Evolutionary conservation across 2,329 filamentous ascomycete species (phyloP).

Genomic region (Botryosphaeria dothidea): DNA sequence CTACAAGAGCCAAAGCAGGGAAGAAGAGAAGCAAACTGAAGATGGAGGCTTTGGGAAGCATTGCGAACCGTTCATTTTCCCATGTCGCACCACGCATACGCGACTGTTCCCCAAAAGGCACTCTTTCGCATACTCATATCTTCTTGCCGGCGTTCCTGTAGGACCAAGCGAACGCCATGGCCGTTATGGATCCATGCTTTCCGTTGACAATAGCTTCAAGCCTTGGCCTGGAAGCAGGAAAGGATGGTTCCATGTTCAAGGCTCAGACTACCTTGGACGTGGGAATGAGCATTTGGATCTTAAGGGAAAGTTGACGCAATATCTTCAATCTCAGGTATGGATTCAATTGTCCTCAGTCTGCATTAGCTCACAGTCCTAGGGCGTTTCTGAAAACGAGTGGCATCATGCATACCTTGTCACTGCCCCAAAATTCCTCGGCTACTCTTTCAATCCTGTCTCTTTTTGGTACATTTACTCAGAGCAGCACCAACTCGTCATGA

Average conservation of each 20-base stretch:
- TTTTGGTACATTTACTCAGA: conserved; percentile 76
- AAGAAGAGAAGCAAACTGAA: background rate
- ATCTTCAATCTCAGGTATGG: conserved; percentile 58
- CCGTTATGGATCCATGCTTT: conserved; percentile 57
- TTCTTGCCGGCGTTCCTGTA: conserved; percentile 68
- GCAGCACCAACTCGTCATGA: conserved; percentile 58
- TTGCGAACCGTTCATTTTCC: conserved; percentile 55
- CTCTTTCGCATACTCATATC: conserved; percentile 69
- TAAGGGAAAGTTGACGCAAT: conserved; percentile 62
- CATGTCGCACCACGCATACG: conserved; percentile 65
- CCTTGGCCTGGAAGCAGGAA: conserved; percentile 30
- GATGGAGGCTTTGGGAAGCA: background rate
- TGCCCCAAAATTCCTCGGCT: conserved; percentile 67
- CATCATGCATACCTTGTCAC: conserved; percentile 71
- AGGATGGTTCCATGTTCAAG: conserved; percentile 62
- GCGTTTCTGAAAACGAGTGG: conserved; percentile 60
- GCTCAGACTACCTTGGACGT: conserved; percentile 62
- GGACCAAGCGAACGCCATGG: conserved; percentile 50
- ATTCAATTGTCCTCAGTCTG: background rate
- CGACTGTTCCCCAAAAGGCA: conserved; percentile 69
- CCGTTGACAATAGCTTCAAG: conserved; percentile 35
- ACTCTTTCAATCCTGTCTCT: conserved; percentile 74
- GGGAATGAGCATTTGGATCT: conserved; percentile 56
- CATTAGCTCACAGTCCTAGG: conserved; percentile 41
- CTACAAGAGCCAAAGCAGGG: background rate